Evolutionary conservation across 2,329 filamentous ascomycete genomes (phyloP), one percentile per base, ranked within the genome.

Genomic region (Tolypocladium ophioglossoides): DNA sequence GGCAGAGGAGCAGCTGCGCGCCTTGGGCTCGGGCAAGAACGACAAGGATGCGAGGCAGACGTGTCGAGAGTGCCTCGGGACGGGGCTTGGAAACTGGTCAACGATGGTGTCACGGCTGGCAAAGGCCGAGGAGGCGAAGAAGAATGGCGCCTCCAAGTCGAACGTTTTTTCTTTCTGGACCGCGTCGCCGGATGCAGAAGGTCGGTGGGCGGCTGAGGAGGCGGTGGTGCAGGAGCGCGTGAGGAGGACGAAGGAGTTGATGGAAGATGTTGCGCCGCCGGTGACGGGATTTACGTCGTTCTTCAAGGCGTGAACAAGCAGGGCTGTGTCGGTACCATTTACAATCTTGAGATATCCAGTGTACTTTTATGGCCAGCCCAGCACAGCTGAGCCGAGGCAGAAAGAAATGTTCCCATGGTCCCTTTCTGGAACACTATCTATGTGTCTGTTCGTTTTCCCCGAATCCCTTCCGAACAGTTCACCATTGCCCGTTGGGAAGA

Each of bases 1-100:
- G 1, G 87, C 91, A 3, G 91, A 91, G 69, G 78, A 84, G 57
- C 84, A 83, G 62, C 76, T 83, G 44, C 80, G 77, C 60, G 70
- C 62, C 22, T 66, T 80, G 1, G 65, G 64, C 38, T 46, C 58
- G 14, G 53, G 56, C n/a, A 54, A 54, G 4, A 57, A 60, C 5
- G 63, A 70, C 46, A 64, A 62, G 35, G 56, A 59, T 4, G 62
- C 67, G 18, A 67, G 64, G 50, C 78, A 79, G 58, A 83, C 81
- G 40, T 96, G 91, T 66, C 80, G 80, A 37, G 80, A 92, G 60
- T 96, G 92, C 64, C 78, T 96, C 7, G 75, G 81, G 55, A 83
- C 87, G 2, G 89, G 89, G 0, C 75, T 96, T 1, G 78, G 80
- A 7, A 95, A 96, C 66, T 96, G 91, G 91, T 79, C 80, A 49